Percentiles rank a stretch among this genome's conserved stretches.
Conservation (phyloP, 768 basidiomycete species). For the Omphalotus guepiniiformis region DNA sequence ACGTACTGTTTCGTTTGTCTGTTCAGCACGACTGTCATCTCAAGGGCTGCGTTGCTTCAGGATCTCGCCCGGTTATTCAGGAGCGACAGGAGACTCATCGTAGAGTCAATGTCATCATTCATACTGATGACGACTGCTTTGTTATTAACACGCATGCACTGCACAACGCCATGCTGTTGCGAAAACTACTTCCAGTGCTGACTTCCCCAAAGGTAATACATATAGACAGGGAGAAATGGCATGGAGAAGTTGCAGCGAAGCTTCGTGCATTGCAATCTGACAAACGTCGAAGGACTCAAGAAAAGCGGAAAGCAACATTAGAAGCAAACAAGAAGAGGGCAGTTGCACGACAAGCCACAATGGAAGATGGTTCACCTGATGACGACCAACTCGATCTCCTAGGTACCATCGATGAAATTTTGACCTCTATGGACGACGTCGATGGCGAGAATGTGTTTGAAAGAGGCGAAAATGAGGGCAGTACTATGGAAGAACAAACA, state of each 20-base stretch:
- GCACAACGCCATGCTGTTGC: conserved; percentile 2
- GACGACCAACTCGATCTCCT: too few relatives aligned
- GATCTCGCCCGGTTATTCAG: background rate
- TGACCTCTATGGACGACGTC: too few relatives aligned
- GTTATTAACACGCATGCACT: conserved; percentile 3
- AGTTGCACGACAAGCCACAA: too few relatives aligned
- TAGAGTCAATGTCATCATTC: background rate
- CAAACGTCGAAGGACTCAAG: too few relatives aligned
- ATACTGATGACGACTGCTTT: background rate
- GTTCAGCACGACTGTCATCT: conserved; percentile 1
- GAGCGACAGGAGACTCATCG: background rate
- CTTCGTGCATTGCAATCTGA: too few relatives aligned
- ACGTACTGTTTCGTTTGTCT: background rate
- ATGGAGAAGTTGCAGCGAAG: background rate
- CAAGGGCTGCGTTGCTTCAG: background rate
- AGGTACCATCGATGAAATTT: too few relatives aligned
- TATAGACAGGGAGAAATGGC: background rate
- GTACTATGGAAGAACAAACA: too few relatives aligned
- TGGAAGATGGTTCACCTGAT: too few relatives aligned
- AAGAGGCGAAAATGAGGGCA: too few relatives aligned
- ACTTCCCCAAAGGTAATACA: background rate
- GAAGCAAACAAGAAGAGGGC: too few relatives aligned
- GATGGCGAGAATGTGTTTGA: too few relatives aligned
- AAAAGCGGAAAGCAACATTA: too few relatives aligned
- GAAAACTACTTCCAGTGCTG: background rate